These are phyloP conservation scores for Phytophthora macrochlamydospora DNA, from an alignment of 352 stramenopile species.

Conservation along the genomic window DNA sequence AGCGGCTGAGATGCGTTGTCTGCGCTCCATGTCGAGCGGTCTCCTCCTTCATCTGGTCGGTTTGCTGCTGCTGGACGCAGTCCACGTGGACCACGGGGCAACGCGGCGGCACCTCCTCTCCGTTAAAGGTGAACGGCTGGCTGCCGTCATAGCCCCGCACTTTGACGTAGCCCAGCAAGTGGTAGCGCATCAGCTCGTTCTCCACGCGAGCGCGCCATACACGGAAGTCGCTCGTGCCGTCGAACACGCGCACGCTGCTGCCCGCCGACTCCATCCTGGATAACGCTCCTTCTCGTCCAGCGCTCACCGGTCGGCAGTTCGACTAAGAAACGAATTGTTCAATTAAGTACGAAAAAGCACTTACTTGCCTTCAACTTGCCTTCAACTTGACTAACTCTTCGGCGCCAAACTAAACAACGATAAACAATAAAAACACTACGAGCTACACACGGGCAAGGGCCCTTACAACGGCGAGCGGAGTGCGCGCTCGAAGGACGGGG, in stretches of 20 bases:
- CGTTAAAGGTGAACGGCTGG: constrained; percentile 49
- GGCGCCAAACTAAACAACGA: background rate
- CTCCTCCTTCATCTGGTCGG: constrained; percentile 1
- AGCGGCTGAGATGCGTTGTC: constrained; percentile 34
- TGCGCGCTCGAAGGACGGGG: constrained; percentile 7
- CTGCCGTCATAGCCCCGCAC: constrained; percentile 53
- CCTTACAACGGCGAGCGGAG: background rate
- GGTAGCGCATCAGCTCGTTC: constrained; percentile 59
- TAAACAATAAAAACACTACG: too few relatives aligned
- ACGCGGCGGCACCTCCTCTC: constrained; percentile 44
- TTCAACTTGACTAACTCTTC: background rate
- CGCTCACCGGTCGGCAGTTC: background rate
- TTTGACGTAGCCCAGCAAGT: constrained; percentile 51
- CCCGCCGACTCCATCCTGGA: constrained; percentile 15
- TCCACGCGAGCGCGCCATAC: constrained; percentile 51
- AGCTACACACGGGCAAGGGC: background rate
- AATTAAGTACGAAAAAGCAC: too few relatives aligned
- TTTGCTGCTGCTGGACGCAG: background rate
- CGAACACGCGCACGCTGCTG: constrained; percentile 38
- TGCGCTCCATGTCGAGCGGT: constrained; percentile 22
- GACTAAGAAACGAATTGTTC: too few relatives aligned
- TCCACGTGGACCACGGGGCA: constrained; percentile 29
- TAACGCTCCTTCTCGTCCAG: background rate
- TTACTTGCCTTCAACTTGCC: background rate
- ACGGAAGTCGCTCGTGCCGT: constrained; percentile 50